These are phyloP conservation scores for Heterobasidion occidentale DNA, from an alignment of 1,284 basidiomycete genomes.

Conservation along the genomic window DNA sequence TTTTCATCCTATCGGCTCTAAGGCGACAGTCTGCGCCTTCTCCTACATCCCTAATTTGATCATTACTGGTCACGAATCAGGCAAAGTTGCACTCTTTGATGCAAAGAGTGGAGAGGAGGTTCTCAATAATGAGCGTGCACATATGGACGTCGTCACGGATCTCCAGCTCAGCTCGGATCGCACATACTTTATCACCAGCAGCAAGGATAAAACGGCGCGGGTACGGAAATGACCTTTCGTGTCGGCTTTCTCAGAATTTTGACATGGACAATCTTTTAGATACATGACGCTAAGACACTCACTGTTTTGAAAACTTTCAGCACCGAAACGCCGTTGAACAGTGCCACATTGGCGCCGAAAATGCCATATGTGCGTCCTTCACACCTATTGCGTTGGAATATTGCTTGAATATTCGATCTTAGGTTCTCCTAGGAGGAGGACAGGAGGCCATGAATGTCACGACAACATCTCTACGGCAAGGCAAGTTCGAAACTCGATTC, in stretches of 20 bases:
- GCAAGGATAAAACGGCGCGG: constrained; percentile 94
- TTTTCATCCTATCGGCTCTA: constrained; percentile 88
- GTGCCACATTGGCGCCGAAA: constrained; percentile 79
- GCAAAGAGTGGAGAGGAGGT: constrained; percentile 85
- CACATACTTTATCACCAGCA: constrained; percentile 93
- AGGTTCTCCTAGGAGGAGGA: constrained; percentile 91
- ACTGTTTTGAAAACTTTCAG: constrained; percentile 89
- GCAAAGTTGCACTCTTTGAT: constrained; percentile 89
- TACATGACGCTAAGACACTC: constrained; percentile 87
- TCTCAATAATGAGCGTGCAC: constrained; percentile 75
- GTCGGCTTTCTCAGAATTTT: not conserved
- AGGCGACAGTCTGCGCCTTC: constrained; percentile 94
- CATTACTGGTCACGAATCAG: constrained; percentile 92
- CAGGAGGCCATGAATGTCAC: constrained; percentile 99
- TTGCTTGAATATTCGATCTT: constrained; percentile 4
- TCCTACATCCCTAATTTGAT: constrained; percentile 76
- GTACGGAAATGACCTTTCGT: constrained; percentile 35
- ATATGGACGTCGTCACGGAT: constrained; percentile 84
- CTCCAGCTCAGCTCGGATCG: constrained; percentile 87
- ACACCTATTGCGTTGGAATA: not conserved
- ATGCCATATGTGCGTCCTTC: constrained; percentile 67
- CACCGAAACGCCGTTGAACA: constrained; percentile 95
- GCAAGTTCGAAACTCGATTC: constrained; percentile 97
- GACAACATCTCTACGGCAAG: constrained; percentile 88
- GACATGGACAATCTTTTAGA: constrained; percentile 30